A percentile compares a stretch with the other conserved stretches of the same genome.
These are phyloP conservation scores for Coniosporium apollinis DNA, from an alignment of 495 filamentous ascomycete species.

Conservation along the genomic window DNA sequence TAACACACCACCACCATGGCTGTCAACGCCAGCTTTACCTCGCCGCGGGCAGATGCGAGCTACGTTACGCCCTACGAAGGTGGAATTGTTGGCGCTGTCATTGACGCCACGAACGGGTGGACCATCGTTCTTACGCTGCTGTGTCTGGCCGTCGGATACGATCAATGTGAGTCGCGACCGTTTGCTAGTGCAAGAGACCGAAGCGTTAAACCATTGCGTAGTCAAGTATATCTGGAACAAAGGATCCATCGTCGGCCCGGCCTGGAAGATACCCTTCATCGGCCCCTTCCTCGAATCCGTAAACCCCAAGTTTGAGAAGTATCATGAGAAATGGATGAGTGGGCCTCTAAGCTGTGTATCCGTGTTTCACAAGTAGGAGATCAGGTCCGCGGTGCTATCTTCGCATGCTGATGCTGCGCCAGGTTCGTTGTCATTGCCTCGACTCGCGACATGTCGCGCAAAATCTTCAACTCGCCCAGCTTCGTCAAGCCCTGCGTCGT, in stretches of 20 bases:
- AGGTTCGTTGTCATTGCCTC: slow-evolving; percentile 98
- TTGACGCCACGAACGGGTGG: slow-evolving; percentile 43
- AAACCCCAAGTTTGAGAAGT: slow-evolving; percentile 80
- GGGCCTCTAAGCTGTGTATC: slow-evolving; percentile 89
- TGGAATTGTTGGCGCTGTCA: slow-evolving; percentile 18
- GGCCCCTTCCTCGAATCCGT: slow-evolving; percentile 88
- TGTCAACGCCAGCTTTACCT: slow-evolving; percentile 55
- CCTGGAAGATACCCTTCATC: slow-evolving; percentile 83
- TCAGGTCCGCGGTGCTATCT: slow-evolving; percentile 2
- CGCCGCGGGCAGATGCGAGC: slow-evolving; percentile 54
- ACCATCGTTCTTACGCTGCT: slow-evolving; percentile 48
- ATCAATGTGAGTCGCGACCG: slow-evolving; percentile 53
- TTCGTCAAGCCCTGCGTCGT: slow-evolving; percentile 97
- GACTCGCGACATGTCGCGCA: slow-evolving; percentile 86
- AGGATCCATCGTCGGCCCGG: slow-evolving; percentile 65
- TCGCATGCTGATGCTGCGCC: slow-evolving; percentile 1
- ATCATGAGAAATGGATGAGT: slow-evolving; percentile 81
- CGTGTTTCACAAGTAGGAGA: slow-evolving; percentile 90
- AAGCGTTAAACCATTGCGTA: slow-evolving; percentile 23
- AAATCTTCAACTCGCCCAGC: slow-evolving; percentile 86
- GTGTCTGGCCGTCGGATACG: slow-evolving; percentile 56
- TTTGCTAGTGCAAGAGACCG: slow-evolving; percentile 1
- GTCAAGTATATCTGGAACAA: slow-evolving; percentile 78
- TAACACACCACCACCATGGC: slow-evolving; percentile 46
- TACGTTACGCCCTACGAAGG: slow-evolving; percentile 26